These are phyloP conservation scores for Umbilicus rupestris DNA, from an alignment of 164 flowering plant genomes.

Conservation along the genomic window DNA sequence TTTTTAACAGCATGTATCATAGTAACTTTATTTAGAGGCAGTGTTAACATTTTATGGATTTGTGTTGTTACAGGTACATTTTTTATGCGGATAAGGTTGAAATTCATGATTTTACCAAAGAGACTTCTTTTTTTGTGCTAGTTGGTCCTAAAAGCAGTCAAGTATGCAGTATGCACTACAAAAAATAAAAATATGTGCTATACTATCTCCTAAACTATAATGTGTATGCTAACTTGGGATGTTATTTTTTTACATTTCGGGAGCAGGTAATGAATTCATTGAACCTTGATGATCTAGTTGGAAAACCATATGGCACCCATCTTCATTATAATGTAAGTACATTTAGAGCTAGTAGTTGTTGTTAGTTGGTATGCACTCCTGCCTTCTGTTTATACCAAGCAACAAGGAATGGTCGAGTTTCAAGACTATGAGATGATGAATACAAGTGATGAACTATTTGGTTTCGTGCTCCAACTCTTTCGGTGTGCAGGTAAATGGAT, in stretches of 20 bases:
- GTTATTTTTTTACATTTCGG: constrained; percentile 11
- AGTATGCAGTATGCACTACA: constrained; percentile 35
- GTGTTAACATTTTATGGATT: not conserved
- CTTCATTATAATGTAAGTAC: constrained; percentile 57
- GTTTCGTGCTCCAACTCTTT: not conserved
- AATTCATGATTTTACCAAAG: constrained; percentile 58
- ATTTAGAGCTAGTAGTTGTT: not conserved
- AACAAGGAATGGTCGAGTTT: not conserved
- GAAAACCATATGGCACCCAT: constrained; percentile 76
- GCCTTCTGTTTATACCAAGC: not conserved
- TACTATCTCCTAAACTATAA: not conserved
- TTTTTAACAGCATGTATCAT: not conserved
- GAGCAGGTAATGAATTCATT: constrained; percentile 55
- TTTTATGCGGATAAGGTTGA: constrained; percentile 82
- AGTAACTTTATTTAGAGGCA: not conserved
- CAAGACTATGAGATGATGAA: not conserved
- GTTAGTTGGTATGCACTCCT: not conserved
- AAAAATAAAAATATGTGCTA: constrained; percentile 3
- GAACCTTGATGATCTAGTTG: constrained; percentile 64
- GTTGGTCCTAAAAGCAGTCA: constrained; percentile 72
- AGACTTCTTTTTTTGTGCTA: constrained; percentile 59
- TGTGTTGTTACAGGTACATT: constrained; percentile 44
- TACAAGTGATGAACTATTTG: not conserved
- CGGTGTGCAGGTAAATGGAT: constrained; percentile 50
- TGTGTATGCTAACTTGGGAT: constrained; percentile 4